Evolutionary conservation across 2,329 filamentous ascomycete species (phyloP), one percentile per base, ranked within the genome.

Genomic region (Fusarium hainanense): DNA sequence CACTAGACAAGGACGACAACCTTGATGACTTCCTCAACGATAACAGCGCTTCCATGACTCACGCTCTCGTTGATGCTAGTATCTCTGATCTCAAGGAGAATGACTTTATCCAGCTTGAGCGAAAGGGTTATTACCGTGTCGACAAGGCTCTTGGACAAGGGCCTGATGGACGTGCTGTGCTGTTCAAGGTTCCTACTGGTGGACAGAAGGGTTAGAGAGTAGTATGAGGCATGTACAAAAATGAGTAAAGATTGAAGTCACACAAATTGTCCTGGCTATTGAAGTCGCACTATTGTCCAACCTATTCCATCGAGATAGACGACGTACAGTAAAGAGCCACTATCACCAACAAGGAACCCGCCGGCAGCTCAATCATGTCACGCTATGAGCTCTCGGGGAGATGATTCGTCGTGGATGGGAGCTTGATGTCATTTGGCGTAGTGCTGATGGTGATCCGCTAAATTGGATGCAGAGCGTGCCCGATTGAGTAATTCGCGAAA

Each of bases 91-190:
- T 98, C 47, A 94, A 93, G 85, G 90, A 89, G 78, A 92, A 93
- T 76, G 94, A 97, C 74, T 95, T 98, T 68, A 93, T 98, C 73
- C 96, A 98, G 84, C 92, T 98, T 47, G 95, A 98, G 85, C 88
- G 95, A 66, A 93, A 95, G 81, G 95, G 94, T 2, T 98, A 93
- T 82, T 98, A 92, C 84, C 87, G 95, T 54, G 90, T 97, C 27
- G 95, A 98, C 81, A 88, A 88, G 81, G 84, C 84, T 12, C 79
- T 87, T 28, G 77, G 75, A 41, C 80, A 86, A 74, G 85, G 83
- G 79, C 81, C 83, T 59, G 82, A 84, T 41, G 85, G 83, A 41
- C 83, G 84, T 75, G 85, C 87, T 32, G 84, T 89, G 18, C 74
- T 89, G 70, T 89, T 89, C 77, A 81, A 79, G 72, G 88, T 89